Evolutionary conservation across 495 filamentous ascomycete genomes (phyloP), one percentile per base, ranked within the genome.

Genomic region (Neurospora sp.): DNA sequence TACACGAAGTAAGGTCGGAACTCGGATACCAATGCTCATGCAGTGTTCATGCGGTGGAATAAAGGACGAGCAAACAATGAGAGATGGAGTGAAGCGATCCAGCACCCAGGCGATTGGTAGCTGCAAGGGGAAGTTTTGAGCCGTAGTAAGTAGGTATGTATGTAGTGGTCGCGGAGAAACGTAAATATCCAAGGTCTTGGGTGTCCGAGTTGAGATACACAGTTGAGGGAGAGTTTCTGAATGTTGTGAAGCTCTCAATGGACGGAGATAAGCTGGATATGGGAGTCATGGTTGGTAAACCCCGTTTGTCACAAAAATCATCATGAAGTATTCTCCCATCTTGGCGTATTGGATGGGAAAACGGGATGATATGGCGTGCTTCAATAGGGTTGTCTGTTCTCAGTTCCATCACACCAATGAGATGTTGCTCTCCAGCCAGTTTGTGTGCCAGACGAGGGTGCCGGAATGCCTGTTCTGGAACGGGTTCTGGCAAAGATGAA

Each of bases 221-320:
- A 3, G 1, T 4, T 31, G 23, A 0, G 0, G 12, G 4, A 16
- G 8, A 5, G 2, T 16, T 14, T 14, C 20, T 5, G 11, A 16
- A 31, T 3, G 5, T 4, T 4, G 31, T 31, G 23, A 31, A 31
- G 11, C 48, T 59, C 23, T 3, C 48, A 14, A 31, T 27, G 48
- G 23, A 59, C 23, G 20, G 23, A 59, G 20, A 59, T 59, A 59
- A 27, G 23, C 48, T 16, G 12, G 1, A 5, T 1, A 31, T 31
- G 35, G 37, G 37, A 1, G n/a, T 54, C 20, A 54, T 54, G 20
- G 46, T 54, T 10, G 10, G 54, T 62, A 31, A 59, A 31, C 23
- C 54, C 0, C 12, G 54, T 62, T 62, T 62, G 54, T 35, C 54
- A 35, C 6, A 62, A 23, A 3, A 62, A 62, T 12, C 4, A 16